A percentile compares a stretch with the other conserved stretches of the same genome.
phyloP scores from a whole-genome alignment of 352 stramenopile genomes.

The Phytopythium vexans region DNA sequence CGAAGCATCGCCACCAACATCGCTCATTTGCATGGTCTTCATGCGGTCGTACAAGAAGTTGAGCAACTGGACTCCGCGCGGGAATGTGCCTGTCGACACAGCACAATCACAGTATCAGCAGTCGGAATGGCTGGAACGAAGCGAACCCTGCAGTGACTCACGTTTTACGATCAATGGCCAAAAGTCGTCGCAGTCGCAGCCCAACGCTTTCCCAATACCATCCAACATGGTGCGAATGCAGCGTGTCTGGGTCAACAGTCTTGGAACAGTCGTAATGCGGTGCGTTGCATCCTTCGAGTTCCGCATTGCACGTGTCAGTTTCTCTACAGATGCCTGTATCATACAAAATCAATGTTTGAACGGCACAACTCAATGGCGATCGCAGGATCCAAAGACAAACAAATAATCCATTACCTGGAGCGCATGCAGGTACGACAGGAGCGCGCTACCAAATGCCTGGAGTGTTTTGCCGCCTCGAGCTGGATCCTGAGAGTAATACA shows the following conservation, averaged over 20 bases:
- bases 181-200: conserved; percentile 27
- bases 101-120: conserved; percentile 2
- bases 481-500: conserved; percentile 64
- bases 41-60: conserved; percentile 43
- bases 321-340: conserved; percentile 6
- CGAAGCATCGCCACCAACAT: conserved; percentile 24
- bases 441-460: conserved; percentile 51
- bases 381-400: not conserved
- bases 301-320: too few species aligned
- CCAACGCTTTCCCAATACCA: conserved; percentile 22
- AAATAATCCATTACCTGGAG: conserved; percentile 38
- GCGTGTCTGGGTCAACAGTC: conserved; percentile 29
- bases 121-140: not conserved
- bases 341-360: conserved; percentile 4
- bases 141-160: conserved; percentile 6
- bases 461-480: conserved; percentile 57
- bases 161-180: conserved; percentile 42
- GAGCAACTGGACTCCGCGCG: conserved; percentile 45
- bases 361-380: too few species aligned
- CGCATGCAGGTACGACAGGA: conserved; percentile 42
- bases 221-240: conserved; percentile 29
- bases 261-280: conserved; percentile 20
- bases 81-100: conserved; percentile 32
- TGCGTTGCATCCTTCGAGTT: conserved; percentile 6
- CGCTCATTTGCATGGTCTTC: conserved; percentile 26